phyloP scores from a whole-genome alignment of 2,329 filamentous ascomycete genomes.

The Calonectria hongkongensis region DNA sequence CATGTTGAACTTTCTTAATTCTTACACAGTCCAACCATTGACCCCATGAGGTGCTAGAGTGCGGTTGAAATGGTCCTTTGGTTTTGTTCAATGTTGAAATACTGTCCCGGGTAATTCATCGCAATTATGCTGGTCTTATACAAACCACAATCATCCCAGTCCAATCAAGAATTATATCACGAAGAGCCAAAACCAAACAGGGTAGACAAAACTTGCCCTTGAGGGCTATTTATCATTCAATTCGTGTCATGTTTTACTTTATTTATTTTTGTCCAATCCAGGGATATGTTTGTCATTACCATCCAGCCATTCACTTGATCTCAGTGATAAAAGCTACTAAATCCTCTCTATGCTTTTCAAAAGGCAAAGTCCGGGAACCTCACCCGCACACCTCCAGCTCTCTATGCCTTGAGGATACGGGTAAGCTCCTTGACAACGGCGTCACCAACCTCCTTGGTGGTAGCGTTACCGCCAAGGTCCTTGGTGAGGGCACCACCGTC shows the following conservation, averaged over 20 bases:
- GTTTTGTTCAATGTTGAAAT: neutral
- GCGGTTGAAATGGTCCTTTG: no score
- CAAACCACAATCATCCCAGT: neutral
- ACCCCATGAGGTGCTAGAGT: no score
- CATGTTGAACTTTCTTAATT: no score
- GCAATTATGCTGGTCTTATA: no score
- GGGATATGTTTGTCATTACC: slow-evolving; percentile 1
- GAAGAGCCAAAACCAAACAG: neutral
- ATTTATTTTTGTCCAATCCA: slow-evolving; percentile 21
- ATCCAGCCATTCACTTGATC: slow-evolving; percentile 7
- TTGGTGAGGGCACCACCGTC: slow-evolving; percentile 86
- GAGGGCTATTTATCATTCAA: slow-evolving; percentile 19
- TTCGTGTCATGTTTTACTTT: slow-evolving; percentile 29
- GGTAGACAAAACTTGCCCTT: slow-evolving; percentile 14
- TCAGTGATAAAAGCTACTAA: slow-evolving; percentile 13
- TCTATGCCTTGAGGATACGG: slow-evolving; percentile 74
- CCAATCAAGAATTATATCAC: neutral
- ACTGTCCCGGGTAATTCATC: neutral
- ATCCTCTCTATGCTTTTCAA: slow-evolving; percentile 25
- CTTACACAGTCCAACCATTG: no score
- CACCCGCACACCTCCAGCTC: neutral
- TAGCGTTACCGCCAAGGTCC: slow-evolving; percentile 87
- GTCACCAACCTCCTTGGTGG: slow-evolving; percentile 84
- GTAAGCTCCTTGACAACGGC: slow-evolving; percentile 83
- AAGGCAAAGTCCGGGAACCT: slow-evolving; percentile 26